Conservation (phyloP, 306 rosid species). For the Prunus campanulata region DNA sequence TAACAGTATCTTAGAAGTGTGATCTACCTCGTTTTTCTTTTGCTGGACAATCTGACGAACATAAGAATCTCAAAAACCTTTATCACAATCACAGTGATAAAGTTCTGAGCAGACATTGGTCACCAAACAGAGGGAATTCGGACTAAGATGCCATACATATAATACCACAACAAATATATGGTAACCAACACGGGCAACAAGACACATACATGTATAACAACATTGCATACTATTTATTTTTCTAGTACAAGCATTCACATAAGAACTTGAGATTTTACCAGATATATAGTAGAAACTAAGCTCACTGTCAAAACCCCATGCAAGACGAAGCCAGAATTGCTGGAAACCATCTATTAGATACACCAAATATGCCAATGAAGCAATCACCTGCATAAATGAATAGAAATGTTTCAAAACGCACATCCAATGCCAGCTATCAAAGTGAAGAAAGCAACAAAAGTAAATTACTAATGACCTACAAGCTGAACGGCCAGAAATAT, state of each 20-base stretch:
- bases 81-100: background rate
- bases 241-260: slow-evolving; percentile 9
- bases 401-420: slow-evolving; percentile 6
- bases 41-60: background rate
- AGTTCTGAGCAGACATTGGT: background rate
- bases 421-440: slow-evolving; percentile 5
- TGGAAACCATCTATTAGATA: slow-evolving; percentile 75
- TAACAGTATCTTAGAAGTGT: background rate
- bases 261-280: slow-evolving; percentile 46
- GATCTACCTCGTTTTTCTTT: background rate
- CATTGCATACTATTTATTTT: background rate
- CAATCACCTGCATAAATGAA: slow-evolving; percentile 62
- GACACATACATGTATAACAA: background rate
- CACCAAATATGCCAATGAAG: slow-evolving; percentile 80
- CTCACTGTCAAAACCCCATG: slow-evolving; percentile 83
- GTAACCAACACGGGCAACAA: background rate
- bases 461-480: slow-evolving; percentile 59
- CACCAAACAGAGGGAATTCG: background rate
- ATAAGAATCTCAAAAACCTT: background rate
- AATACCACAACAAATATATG: background rate
- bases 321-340: slow-evolving; percentile 82
- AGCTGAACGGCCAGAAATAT: slow-evolving; percentile 87
- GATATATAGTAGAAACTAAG: slow-evolving; percentile 88
- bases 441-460: slow-evolving; percentile 9
- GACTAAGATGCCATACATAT: background rate